Percentiles rank a stretch among this genome's conserved stretches.
Evolutionary conservation across 805 yeast species (phyloP).

Genomic region (Yarrowia sp.): DNA sequence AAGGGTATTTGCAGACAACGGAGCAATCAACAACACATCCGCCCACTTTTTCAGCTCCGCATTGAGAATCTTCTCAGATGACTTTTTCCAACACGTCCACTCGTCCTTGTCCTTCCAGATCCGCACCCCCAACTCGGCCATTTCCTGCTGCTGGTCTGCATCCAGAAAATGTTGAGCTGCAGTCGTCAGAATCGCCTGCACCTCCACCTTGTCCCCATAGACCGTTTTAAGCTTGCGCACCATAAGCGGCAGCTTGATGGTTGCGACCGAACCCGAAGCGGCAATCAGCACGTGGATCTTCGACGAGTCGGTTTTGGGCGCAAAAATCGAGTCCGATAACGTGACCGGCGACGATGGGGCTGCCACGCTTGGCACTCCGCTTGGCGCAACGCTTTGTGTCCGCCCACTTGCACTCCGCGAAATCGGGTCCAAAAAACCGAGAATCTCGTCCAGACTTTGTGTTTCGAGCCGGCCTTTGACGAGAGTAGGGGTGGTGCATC

Average conservation of each 20-base stretch:
- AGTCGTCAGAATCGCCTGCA: conserved; percentile 76
- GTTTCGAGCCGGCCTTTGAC: conserved; percentile 9
- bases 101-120: conserved; percentile 94
- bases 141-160: not conserved
- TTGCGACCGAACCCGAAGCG: conserved; percentile 95
- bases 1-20: conserved; percentile 88
- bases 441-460: conserved; percentile 7
- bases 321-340: not conserved
- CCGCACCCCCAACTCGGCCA: conserved; percentile 46
- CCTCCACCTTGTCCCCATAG: conserved; percentile 73
- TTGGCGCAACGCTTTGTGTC: no score
- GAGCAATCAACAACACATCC: conserved; percentile 86
- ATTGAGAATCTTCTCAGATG: conserved; percentile 85
- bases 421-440: not conserved
- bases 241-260: conserved; percentile 86
- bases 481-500: conserved; percentile 3
- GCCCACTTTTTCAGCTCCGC: conserved; percentile 96
- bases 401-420: not conserved
- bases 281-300: conserved; percentile 86
- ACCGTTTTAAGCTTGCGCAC: conserved; percentile 81
- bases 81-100: conserved; percentile 50
- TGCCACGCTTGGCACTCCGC: no score
- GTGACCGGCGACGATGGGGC: not conserved
- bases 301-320: conserved; percentile 19
- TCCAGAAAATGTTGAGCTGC: conserved; percentile 38